phyloP scores from a whole-genome alignment of 2,329 filamentous ascomycete genomes.

The Cyclaneusma minus region DNA sequence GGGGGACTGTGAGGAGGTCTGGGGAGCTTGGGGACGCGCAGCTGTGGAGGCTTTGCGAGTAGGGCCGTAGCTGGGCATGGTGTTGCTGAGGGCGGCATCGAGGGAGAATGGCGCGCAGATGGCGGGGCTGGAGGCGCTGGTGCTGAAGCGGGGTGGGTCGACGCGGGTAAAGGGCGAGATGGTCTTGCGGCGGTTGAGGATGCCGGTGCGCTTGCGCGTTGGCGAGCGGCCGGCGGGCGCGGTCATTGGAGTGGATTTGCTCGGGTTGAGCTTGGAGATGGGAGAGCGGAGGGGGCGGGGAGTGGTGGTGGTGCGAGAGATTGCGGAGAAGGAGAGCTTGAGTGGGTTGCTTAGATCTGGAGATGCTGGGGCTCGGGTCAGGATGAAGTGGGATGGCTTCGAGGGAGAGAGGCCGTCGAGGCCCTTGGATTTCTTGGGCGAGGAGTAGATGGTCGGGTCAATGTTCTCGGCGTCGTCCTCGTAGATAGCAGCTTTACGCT shows the following conservation, averaged over 20 bases:
- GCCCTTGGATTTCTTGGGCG: conserved; percentile 41
- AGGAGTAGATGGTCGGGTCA: conserved; percentile 34
- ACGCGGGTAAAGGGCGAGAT: conserved; percentile 51
- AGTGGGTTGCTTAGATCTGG: conserved; percentile 10
- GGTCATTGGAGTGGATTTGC: conserved; percentile 37
- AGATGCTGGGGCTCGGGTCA: conserved; percentile 18
- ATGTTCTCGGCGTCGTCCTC: conserved; percentile 44
- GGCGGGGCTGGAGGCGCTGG: conserved; percentile 26
- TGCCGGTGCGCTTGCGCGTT: conserved; percentile 54
- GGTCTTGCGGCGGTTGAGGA: conserved; percentile 52
- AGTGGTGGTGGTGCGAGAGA: conserved; percentile 12
- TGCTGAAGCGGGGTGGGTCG: conserved; percentile 49
- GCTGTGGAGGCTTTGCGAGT: conserved; percentile 17
- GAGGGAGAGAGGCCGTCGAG: conserved; percentile 22
- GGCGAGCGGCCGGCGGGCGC: conserved; percentile 73
- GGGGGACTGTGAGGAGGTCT: conserved; percentile 15
- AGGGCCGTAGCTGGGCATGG: conserved; percentile 45
- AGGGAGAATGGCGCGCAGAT: conserved; percentile 57
- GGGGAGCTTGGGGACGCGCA: conserved; percentile 4
- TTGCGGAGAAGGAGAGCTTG: conserved; percentile 12
- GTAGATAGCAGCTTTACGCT: conserved; percentile 40
- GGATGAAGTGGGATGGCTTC: conserved; percentile 21
- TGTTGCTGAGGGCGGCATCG: conserved; percentile 67
- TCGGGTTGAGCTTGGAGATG: conserved; percentile 27
- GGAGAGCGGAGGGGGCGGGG: conserved; percentile 32